phyloP scores from a whole-genome alignment of 129 eudicot genomes.

The Saposhnikovia divaricata region DNA sequence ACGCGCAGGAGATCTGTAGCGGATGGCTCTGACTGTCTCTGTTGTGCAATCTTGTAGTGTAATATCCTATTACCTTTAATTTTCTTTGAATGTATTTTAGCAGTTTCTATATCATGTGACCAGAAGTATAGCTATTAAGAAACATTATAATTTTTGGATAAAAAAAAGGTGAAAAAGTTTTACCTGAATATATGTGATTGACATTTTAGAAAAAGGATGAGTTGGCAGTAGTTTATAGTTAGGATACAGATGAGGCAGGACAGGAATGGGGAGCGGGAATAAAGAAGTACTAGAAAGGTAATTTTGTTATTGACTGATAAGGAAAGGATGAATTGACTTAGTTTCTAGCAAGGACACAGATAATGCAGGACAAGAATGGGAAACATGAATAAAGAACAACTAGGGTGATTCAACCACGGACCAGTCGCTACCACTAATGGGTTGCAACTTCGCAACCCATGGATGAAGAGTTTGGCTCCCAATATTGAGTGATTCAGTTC shows the following conservation, averaged over 20 bases:
- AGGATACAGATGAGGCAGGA: neutral
- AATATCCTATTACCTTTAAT: slow-evolving; percentile 18
- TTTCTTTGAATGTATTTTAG: neutral
- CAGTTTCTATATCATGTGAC: neutral
- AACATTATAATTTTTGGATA: neutral
- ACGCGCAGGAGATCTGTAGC: slow-evolving; percentile 12
- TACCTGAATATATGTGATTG: neutral
- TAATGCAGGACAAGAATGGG: neutral
- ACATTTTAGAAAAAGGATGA: neutral
- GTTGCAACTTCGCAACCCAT: neutral
- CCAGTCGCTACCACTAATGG: neutral
- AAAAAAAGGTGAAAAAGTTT: neutral
- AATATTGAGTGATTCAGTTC: neutral
- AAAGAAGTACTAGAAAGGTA: neutral
- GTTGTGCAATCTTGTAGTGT: slow-evolving; percentile 21
- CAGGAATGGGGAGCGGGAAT: neutral
- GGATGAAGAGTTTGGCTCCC: neutral
- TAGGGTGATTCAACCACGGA: neutral
- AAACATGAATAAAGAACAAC: neutral
- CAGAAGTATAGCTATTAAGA: neutral
- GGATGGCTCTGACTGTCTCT: slow-evolving; percentile 26
- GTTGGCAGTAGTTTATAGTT: neutral
- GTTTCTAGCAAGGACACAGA: neutral
- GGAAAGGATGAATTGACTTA: neutral
- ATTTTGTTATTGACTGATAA: neutral